Evolutionary conservation across 805 yeast genomes (phyloP).

Genomic region (Yarrowia yakushimensis): DNA sequence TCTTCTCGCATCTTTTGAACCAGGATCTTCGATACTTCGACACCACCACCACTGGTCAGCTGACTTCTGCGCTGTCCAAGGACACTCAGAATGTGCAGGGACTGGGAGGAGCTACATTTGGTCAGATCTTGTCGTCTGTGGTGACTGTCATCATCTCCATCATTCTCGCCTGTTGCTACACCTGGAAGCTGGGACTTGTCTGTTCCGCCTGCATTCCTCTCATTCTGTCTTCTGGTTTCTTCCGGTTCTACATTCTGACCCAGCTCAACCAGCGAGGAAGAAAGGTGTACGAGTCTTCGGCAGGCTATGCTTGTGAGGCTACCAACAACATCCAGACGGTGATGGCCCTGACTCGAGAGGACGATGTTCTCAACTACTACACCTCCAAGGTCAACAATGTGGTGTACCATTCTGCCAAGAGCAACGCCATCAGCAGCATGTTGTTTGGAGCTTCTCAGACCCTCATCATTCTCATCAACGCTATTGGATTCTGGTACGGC

Average conservation of each 20-base stretch:
- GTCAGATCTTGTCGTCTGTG: conserved; percentile 39
- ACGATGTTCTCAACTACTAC: conserved; percentile 39
- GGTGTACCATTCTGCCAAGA: conserved; percentile 34
- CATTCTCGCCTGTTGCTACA: conserved; percentile 40
- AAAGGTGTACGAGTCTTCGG: conserved; percentile 40
- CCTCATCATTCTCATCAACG: conserved; percentile 42
- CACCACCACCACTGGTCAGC: conserved; percentile 40
- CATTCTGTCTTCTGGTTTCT: conserved; percentile 41
- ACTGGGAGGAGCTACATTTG: conserved; percentile 42
- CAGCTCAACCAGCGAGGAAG: conserved; percentile 40
- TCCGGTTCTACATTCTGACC: conserved; percentile 38
- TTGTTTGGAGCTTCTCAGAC: conserved; percentile 43
- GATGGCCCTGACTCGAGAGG: conserved; percentile 42
- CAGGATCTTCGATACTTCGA: conserved; percentile 41
- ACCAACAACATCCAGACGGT: conserved; percentile 43
- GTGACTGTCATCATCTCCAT: conserved; percentile 42
- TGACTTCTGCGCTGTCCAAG: conserved; percentile 41
- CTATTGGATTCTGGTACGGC: conserved; percentile 46
- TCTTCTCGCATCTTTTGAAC: conserved; percentile 38
- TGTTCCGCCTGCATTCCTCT: conserved; percentile 41
- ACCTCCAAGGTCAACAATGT: conserved; percentile 33
- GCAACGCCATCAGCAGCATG: conserved; percentile 37
- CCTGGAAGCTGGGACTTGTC: conserved; percentile 43
- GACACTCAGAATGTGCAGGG: conserved; percentile 43
- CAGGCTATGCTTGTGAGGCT: conserved; percentile 42